Percentiles rank a stretch among this genome's conserved stretches.
phyloP scores from a whole-genome alignment of 2,329 filamentous ascomycete genomes.

The Epicoccum nigrum region DNA sequence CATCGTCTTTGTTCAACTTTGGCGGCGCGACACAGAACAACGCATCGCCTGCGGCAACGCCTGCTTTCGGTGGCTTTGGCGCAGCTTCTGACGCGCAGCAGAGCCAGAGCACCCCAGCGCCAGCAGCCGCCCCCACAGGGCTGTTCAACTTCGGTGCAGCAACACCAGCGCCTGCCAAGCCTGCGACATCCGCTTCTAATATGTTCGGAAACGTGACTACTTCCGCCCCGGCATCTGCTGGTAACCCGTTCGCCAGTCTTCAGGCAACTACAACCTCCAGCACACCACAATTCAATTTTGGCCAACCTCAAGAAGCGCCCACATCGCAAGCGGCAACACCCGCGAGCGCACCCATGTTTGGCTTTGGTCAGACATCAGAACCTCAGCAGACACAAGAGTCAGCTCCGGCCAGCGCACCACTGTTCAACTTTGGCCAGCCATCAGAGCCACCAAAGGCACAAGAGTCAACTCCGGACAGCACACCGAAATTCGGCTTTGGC shows the following conservation, averaged over 20 bases:
- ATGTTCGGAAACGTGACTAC: slow-evolving; percentile 21
- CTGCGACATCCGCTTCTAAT: slow-evolving; percentile 20
- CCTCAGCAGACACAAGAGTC: slow-evolving; percentile 20
- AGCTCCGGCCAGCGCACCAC: slow-evolving; percentile 11
- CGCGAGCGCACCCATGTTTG: slow-evolving; percentile 15
- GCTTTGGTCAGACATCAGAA: slow-evolving; percentile 1
- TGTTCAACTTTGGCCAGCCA: slow-evolving; percentile 9
- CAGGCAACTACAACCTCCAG: slow-evolving; percentile 15
- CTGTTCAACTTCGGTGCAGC: slow-evolving; percentile 26
- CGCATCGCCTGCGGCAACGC: slow-evolving; percentile 19
- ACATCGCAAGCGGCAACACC: not conserved
- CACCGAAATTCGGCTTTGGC: slow-evolving; percentile 17
- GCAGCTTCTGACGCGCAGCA: slow-evolving; percentile 18
- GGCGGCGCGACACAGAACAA: slow-evolving; percentile 17
- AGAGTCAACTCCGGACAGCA: not conserved
- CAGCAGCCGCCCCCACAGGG: slow-evolving; percentile 10
- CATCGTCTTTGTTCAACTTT: slow-evolving; percentile 25
- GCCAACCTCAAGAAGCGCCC: not conserved
- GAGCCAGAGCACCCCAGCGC: slow-evolving; percentile 10
- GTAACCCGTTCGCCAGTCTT: slow-evolving; percentile 25
- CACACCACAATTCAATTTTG: slow-evolving; percentile 14
- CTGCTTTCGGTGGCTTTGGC: slow-evolving; percentile 26
- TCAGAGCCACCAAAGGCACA: not conserved
- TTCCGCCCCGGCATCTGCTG: slow-evolving; percentile 8
- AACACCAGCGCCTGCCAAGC: slow-evolving; percentile 16